Conservation (phyloP, 2,329 filamentous ascomycete genomes). For the Diaporthe australafricana region DNA sequence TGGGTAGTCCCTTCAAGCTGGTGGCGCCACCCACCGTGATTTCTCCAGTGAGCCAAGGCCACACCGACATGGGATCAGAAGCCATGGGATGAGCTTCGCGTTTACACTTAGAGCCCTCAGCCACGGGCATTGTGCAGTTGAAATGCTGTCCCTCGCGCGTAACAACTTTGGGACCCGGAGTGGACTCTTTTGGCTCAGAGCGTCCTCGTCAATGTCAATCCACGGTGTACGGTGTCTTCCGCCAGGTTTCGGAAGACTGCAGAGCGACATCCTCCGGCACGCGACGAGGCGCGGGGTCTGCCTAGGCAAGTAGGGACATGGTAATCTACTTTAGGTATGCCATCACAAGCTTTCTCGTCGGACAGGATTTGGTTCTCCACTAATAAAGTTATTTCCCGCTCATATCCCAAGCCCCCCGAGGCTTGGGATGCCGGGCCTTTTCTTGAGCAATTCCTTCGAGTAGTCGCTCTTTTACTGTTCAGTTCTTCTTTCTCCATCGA, state of each 20-base stretch:
- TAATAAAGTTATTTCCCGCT: constrained; percentile 17
- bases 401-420: background rate
- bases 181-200: background rate
- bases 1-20: background rate
- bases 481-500: too few species aligned
- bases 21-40: background rate
- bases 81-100: background rate
- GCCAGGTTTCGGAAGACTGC: constrained; percentile 9
- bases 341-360: background rate
- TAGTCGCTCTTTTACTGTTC: background rate
- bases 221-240: background rate
- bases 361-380: background rate
- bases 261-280: background rate
- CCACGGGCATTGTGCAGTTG: background rate
- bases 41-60: background rate
- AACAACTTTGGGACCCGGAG: background rate
- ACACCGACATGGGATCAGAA: background rate
- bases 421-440: background rate
- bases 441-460: background rate
- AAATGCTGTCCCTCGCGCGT: background rate
- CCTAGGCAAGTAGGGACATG: background rate
- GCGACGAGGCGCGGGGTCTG: background rate
- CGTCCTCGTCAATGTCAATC: too few species aligned
- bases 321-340: background rate
- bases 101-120: background rate